These are phyloP conservation scores for Thoreauomyces humboldtii DNA, from an alignment of 192 early-diverging fungal species.

Conservation along the genomic window DNA sequence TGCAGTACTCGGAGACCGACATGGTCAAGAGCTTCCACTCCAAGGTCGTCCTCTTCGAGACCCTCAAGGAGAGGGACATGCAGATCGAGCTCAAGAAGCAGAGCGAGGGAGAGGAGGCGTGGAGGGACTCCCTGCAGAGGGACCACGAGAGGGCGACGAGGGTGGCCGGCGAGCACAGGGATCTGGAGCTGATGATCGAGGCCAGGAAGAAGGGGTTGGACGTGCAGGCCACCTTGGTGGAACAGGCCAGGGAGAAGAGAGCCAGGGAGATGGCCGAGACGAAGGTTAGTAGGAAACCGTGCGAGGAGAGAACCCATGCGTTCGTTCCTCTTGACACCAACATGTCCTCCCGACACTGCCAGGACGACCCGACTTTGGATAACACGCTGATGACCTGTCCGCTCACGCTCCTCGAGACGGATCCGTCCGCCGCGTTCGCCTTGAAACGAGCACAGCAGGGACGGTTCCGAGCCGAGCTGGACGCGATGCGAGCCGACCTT, in stretches of 20 bases:
- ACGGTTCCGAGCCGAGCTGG: neutral
- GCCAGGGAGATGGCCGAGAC: slow-evolving; percentile 3
- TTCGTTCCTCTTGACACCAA: neutral
- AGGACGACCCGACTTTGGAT: neutral
- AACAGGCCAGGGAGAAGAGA: slow-evolving; percentile 9
- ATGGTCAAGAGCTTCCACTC: slow-evolving; percentile 43
- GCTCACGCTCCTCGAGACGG: neutral
- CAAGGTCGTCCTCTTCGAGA: slow-evolving; percentile 36
- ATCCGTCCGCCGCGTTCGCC: slow-evolving; percentile 1
- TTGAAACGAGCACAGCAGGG: neutral
- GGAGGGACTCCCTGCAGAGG: neutral
- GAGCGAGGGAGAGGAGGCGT: neutral
- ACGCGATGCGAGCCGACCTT: neutral
- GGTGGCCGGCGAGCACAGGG: neutral
- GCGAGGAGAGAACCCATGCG: neutral
- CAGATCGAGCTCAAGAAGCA: slow-evolving; percentile 34
- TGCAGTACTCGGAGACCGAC: slow-evolving; percentile 46
- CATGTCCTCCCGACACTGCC: too few species aligned
- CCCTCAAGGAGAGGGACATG: slow-evolving; percentile 41
- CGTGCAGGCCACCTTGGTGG: neutral
- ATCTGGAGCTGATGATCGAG: neutral
- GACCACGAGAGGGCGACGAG: neutral
- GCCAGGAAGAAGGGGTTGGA: neutral
- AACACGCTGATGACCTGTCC: neutral
- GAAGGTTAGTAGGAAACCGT: slow-evolving; percentile 8